Evolutionary conservation across 306 rosid genomes (phyloP), one percentile per base, ranked within the genome.

Genomic region (Fragaria ananassa): DNA sequence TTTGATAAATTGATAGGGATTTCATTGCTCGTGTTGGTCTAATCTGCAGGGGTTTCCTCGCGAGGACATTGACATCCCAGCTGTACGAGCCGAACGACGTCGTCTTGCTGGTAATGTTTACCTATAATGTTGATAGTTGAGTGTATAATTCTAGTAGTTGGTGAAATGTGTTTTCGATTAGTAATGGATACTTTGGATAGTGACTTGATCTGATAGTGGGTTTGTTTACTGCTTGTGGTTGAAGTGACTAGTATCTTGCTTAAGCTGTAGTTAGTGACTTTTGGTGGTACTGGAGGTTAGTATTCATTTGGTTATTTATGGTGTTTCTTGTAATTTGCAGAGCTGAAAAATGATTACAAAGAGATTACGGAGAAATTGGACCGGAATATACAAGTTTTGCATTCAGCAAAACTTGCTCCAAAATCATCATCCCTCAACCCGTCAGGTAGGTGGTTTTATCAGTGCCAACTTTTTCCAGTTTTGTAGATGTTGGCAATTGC

Each of bases 31-130:
- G 34, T 31, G 34, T 31, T 31, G 34, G 34, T 31, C 27, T 60
- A 25, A 71, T 80, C 71, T 81, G 73, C 68, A 94, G 98, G 97
- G 93, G 4, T 92, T 95, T 87, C 97, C 98, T 78, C 98, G 96
- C 21, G 70, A 91, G 1, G 96, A 95, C 74, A 76, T 90, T 34
- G 98, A 95, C 71, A 87, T 95, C 83, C 93, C 92, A 19, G 83
- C 54, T 37, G 84, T 94, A 68, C 89, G 88, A 64, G 88, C 96
- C 1, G 89, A 92, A 78, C 86, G 97, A 63, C 84, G 64, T 74
- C 96, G 95, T 37, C 96, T 94, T 66, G 64, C 90, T 69, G 98
- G 98, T 90, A 82, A 31, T 57, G 1, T 25, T 4, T 5, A 1
- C 37, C 29, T 27, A 6, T 63, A 60, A 61, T 27, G n/a, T 61